Evolutionary conservation across 2,329 filamentous ascomycete species (phyloP).

Genomic region (Fonsecaea pedrosoi): DNA sequence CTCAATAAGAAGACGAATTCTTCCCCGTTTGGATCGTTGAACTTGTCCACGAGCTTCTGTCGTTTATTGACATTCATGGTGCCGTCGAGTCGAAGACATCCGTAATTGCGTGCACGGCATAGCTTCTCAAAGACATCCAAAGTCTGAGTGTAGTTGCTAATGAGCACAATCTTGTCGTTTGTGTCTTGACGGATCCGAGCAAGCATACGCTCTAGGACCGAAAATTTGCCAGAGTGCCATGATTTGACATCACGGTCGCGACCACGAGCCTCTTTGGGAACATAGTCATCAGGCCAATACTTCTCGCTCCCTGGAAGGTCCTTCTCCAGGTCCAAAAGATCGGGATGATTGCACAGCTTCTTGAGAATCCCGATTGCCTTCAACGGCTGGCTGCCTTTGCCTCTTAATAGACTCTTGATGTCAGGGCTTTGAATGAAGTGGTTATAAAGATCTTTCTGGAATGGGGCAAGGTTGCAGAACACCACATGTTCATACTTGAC

Average conservation of each 20-base stretch:
- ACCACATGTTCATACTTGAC: conserved; percentile 99
- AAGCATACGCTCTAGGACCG: conserved; percentile 96
- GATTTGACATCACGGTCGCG: conserved; percentile 90
- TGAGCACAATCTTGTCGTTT: conserved; percentile 98
- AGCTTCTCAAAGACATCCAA: conserved; percentile 92
- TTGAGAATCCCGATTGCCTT: conserved; percentile 97
- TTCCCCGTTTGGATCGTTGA: conserved; percentile 87
- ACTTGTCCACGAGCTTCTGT: conserved; percentile 95
- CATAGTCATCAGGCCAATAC: conserved; percentile 82
- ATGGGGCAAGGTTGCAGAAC: conserved; percentile 92
- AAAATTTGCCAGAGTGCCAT: conserved; percentile 98
- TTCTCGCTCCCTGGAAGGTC: conserved; percentile 88
- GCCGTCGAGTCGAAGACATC: conserved; percentile 86
- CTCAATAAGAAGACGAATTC: conserved; percentile 97
- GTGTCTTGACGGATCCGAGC: conserved; percentile 93
- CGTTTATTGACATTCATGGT: conserved; percentile 98
- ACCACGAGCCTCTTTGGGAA: conserved; percentile 84
- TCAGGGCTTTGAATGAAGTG: conserved; percentile 96
- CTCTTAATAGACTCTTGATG: conserved; percentile 87
- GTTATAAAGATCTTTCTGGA: conserved; percentile 93
- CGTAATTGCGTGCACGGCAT: conserved; percentile 84
- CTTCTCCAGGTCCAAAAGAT: conserved; percentile 79
- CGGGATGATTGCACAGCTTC: conserved; percentile 97
- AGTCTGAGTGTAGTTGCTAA: conserved; percentile 97
- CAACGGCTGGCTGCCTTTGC: conserved; percentile 92